Evolutionary conservation across 2,329 filamentous ascomycete species (phyloP).

Genomic region (Aspergillus costaricaensis): DNA sequence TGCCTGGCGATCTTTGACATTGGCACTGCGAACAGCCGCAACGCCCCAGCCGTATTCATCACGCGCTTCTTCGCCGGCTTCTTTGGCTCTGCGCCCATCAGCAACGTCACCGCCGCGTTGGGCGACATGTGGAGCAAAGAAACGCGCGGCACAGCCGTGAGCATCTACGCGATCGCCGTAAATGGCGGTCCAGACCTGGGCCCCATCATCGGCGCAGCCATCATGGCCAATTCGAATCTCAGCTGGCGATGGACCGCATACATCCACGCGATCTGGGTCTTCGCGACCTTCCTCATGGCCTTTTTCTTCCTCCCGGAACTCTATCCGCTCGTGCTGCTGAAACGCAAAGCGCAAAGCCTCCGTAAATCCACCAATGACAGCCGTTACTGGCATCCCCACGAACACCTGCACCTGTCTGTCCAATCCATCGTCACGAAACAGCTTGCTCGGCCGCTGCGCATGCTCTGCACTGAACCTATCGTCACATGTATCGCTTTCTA

Average conservation of each 20-base stretch:
- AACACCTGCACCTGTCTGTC: slow-evolving; percentile 43
- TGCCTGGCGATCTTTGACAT: slow-evolving; percentile 52
- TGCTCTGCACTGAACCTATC: slow-evolving; percentile 53
- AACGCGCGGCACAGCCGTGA: slow-evolving; percentile 42
- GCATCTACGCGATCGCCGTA: slow-evolving; percentile 44
- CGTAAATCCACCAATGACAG: slow-evolving; percentile 44
- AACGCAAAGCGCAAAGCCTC: slow-evolving; percentile 40
- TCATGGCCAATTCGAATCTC: slow-evolving; percentile 32
- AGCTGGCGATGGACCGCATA: slow-evolving; percentile 41
- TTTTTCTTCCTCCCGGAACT: slow-evolving; percentile 42
- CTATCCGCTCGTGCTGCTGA: slow-evolving; percentile 43
- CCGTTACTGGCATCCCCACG: slow-evolving; percentile 49
- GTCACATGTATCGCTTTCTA: slow-evolving; percentile 50
- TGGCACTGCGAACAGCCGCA: slow-evolving; percentile 44
- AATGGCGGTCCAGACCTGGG: slow-evolving; percentile 45
- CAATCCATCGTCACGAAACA: slow-evolving; percentile 47
- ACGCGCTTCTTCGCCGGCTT: slow-evolving; percentile 50
- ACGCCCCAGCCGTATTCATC: slow-evolving; percentile 39
- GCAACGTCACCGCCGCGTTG: slow-evolving; percentile 46
- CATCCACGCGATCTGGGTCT: slow-evolving; percentile 44
- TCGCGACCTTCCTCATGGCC: slow-evolving; percentile 25
- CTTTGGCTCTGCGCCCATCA: slow-evolving; percentile 48
- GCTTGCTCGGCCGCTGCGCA: slow-evolving; percentile 44
- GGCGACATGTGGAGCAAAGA: slow-evolving; percentile 47
- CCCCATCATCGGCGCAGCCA: slow-evolving; percentile 46